Conservation (phyloP, 176 grass and related monocot species). For the bread wheat (Triticum aestivum) region IWGSC_CS_RefSeq_v2.1 NC_057805.1:404347517-404348016, state of each 20-base stretch:
- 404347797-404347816: neutral
- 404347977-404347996: neutral
- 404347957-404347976: neutral
- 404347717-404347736: neutral
- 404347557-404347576: conserved; percentile 63
- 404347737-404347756: neutral
- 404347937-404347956: too few relatives aligned
- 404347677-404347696: conserved; percentile 35
- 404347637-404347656: conserved; percentile 16
- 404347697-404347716: conserved; percentile 1
- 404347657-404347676: neutral
- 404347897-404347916: too few relatives aligned
- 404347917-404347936: too few relatives aligned
- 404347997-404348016: neutral
- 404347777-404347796: neutral
- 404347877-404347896: too few relatives aligned
- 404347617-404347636: neutral
- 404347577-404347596: neutral
- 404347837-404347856: too few relatives aligned
- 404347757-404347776: neutral
- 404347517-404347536: neutral
- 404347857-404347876: too few relatives aligned
- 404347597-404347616: neutral
- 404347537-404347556: conserved; percentile 11
- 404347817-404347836: neutral